These are phyloP conservation scores for Lophium mytilinum DNA, from an alignment of 495 filamentous ascomycete genomes.

Conservation along the genomic window DNA sequence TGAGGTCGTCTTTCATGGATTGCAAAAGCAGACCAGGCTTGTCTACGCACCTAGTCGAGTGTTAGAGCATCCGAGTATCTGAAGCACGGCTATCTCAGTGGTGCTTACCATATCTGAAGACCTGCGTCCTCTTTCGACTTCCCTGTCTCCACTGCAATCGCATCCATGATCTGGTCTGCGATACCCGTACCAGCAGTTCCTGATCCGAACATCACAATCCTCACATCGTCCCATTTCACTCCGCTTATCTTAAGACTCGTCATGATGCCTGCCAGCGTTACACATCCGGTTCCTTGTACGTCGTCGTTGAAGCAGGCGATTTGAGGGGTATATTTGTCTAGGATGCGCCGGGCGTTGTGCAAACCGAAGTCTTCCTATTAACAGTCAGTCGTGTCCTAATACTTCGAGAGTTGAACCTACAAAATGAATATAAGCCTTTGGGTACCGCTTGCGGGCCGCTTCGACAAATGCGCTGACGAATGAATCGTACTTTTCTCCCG, in stretches of 20 bases:
- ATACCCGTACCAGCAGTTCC: conserved; percentile 83
- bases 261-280: conserved; percentile 75
- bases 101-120: conserved; percentile 68
- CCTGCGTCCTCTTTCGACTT: conserved; percentile 66
- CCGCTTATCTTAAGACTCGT: conserved; percentile 62
- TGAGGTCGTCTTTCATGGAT: conserved; percentile 52
- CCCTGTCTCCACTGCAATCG: conserved; percentile 58
- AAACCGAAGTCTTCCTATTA: conserved; percentile 50
- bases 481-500: conserved; percentile 68
- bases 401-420: conserved; percentile 23
- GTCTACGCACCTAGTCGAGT: conserved; percentile 63
- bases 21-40: conserved; percentile 70
- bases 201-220: conserved; percentile 68
- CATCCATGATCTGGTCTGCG: conserved; percentile 74
- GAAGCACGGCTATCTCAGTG: neutral
- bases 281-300: conserved; percentile 82
- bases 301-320: conserved; percentile 90
- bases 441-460: conserved; percentile 58
- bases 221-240: conserved; percentile 55
- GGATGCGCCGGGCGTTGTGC: conserved; percentile 52
- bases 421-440: conserved; percentile 79
- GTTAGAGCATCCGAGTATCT: neutral
- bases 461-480: conserved; percentile 71
- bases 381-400: neutral
- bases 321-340: conserved; percentile 62